phyloP scores from a whole-genome alignment of 805 yeast species.

The Myxozyma melibiosi region DNA sequence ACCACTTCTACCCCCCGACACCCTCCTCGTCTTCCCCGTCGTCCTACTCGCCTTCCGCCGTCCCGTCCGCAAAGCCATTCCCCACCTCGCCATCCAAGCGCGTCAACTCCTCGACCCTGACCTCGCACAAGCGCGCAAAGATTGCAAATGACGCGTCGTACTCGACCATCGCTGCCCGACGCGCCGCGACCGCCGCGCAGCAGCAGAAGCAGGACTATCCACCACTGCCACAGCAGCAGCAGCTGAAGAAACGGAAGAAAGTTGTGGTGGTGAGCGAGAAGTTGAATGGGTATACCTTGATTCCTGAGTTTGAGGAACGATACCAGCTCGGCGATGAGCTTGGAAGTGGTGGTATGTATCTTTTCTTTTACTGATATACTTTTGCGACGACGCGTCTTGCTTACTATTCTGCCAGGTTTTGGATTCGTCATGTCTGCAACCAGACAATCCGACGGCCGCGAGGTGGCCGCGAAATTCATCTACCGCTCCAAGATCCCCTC shows the following conservation, averaged over 20 bases:
- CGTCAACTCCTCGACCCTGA: not conserved
- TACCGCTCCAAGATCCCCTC: conserved; percentile 27
- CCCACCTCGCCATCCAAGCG: conserved; percentile 9
- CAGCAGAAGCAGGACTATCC: not conserved
- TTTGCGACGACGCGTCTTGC: not conserved
- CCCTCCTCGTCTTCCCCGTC: not conserved
- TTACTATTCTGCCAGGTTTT: conserved; percentile 19
- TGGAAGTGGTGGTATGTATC: conserved; percentile 29
- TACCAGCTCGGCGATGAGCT: conserved; percentile 30
- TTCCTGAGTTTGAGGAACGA: conserved; percentile 21
- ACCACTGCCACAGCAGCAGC: not conserved
- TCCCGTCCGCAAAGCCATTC: not conserved
- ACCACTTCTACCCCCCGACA: not conserved
- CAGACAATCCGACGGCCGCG: conserved; percentile 7
- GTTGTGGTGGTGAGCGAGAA: conserved; percentile 23
- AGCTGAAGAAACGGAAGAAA: conserved; percentile 8
- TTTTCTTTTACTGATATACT: not conserved
- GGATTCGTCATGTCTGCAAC: conserved; percentile 34
- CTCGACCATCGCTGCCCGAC: not conserved
- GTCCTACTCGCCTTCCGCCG: too few species aligned
- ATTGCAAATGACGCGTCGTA: not conserved
- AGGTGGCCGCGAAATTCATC: conserved; percentile 32
- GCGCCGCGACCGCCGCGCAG: not conserved
- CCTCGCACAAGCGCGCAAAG: conserved; percentile 1
- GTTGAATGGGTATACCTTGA: conserved; percentile 17